Evolutionary conservation across 2,329 filamentous ascomycete species (phyloP).

Genomic region (Paecilomyces fulvus): DNA sequence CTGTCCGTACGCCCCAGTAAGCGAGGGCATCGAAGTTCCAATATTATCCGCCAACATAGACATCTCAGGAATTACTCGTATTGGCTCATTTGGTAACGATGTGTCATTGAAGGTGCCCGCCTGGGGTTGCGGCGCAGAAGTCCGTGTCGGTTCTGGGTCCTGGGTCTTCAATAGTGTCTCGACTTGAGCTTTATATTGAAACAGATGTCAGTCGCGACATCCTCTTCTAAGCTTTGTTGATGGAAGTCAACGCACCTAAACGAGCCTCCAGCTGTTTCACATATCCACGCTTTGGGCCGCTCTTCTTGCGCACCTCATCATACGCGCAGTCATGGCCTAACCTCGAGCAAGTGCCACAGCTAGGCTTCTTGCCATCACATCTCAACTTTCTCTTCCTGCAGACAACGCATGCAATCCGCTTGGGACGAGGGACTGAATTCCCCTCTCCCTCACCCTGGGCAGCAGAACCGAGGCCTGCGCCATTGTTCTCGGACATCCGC

Average conservation of each 20-base stretch:
- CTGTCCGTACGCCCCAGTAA: slow-evolving; percentile 15
- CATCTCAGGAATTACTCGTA: slow-evolving; percentile 15
- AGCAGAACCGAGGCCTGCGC: slow-evolving; percentile 13
- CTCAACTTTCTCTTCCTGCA: slow-evolving; percentile 87
- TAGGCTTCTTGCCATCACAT: slow-evolving; percentile 77
- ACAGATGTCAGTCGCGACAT: slow-evolving; percentile 8
- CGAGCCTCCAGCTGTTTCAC: slow-evolving; percentile 90
- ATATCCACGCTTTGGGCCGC: slow-evolving; percentile 87
- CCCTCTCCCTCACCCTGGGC: slow-evolving; percentile 33
- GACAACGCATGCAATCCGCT: slow-evolving; percentile 89
- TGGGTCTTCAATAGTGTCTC: slow-evolving; percentile 83
- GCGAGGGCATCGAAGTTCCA: slow-evolving; percentile 14
- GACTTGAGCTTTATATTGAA: slow-evolving; percentile 63
- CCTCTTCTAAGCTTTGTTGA: slow-evolving; percentile 7
- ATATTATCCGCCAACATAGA: slow-evolving; percentile 14
- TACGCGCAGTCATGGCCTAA: slow-evolving; percentile 81
- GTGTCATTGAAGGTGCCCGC: slow-evolving; percentile 11
- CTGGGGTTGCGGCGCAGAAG: slow-evolving; percentile 18
- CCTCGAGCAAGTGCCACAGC: slow-evolving; percentile 81
- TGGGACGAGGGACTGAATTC: slow-evolving; percentile 66
- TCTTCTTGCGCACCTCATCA: slow-evolving; percentile 88
- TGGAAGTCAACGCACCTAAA: slow-evolving; percentile 53
- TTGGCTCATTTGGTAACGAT: slow-evolving; percentile 23
- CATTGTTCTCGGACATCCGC: slow-evolving; percentile 4
- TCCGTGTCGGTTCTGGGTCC: slow-evolving; percentile 39